These are phyloP conservation scores for Syzygium syzygioides DNA, from an alignment of 441 rosid genomes.

Conservation along the genomic window DNA sequence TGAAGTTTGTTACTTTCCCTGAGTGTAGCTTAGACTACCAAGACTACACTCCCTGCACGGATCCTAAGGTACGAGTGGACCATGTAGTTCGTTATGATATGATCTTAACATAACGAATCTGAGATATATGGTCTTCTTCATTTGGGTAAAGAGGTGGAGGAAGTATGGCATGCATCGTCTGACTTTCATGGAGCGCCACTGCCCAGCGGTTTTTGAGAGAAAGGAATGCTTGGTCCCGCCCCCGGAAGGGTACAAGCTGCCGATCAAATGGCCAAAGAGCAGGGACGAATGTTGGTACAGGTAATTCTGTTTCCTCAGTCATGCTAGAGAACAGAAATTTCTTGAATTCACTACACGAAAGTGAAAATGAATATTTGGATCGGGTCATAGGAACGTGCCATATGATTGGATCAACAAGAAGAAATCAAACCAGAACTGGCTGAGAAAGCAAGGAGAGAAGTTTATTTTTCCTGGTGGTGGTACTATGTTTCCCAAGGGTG, in stretches of 20 bases:
- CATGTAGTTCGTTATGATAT: not conserved
- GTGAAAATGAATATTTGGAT: not conserved
- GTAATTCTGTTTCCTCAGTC: not conserved
- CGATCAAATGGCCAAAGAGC: slow-evolving; percentile 17
- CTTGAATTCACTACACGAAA: not conserved
- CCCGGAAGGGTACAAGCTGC: slow-evolving; percentile 11
- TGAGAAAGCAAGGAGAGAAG: slow-evolving; percentile 16
- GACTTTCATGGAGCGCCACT: slow-evolving; percentile 17
- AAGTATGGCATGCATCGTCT: slow-evolving; percentile 14
- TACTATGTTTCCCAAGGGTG: slow-evolving; percentile 17
- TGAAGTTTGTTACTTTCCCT: not conserved
- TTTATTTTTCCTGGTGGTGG: slow-evolving; percentile 17
- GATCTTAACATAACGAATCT: not conserved
- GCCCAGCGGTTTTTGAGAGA: slow-evolving; percentile 3
- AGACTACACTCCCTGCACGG: slow-evolving; percentile 20
- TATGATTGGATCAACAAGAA: slow-evolving; percentile 19
- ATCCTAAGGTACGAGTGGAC: not conserved
- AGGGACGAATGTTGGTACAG: slow-evolving; percentile 19
- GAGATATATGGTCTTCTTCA: not conserved
- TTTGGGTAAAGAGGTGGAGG: slow-evolving; percentile 9
- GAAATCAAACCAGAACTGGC: slow-evolving; percentile 19
- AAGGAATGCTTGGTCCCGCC: slow-evolving; percentile 18
- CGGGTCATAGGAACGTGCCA: slow-evolving; percentile 9
- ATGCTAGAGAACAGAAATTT: not conserved
- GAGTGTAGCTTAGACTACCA: slow-evolving; percentile 13